Evolutionary conservation across 345 rosid genomes (phyloP).

Genomic region (Arabidopsis arenosa): DNA sequence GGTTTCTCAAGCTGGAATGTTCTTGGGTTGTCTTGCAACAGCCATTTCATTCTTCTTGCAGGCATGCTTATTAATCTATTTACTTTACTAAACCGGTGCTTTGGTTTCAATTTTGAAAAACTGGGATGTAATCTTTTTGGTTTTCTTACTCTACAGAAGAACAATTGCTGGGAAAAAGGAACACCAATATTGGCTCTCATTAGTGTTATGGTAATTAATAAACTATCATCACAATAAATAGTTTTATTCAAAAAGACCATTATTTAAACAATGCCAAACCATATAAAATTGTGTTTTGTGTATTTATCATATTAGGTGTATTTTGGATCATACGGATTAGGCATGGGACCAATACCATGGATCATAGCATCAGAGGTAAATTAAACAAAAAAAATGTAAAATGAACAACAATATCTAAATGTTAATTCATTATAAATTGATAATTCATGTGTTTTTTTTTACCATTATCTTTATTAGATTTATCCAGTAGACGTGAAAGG

Average conservation of each 20-base stretch:
- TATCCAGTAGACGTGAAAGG: constrained; percentile 63
- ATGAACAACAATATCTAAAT: neutral
- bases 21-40: constrained; percentile 71
- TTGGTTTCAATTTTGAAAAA: neutral
- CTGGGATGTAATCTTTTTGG: neutral
- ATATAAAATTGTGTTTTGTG: neutral
- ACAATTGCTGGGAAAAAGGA: constrained; percentile 46
- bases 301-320: constrained; percentile 37
- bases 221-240: constrained; percentile 9
- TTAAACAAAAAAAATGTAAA: neutral
- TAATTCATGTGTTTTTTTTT: neutral
- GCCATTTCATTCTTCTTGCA: constrained; percentile 62
- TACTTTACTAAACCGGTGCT: neutral
- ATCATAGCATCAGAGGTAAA: constrained; percentile 53
- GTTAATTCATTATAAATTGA: neutral
- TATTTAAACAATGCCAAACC: neutral
- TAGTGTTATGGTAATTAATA: constrained; percentile 43
- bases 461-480: constrained; percentile 35
- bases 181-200: constrained; percentile 44
- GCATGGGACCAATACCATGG: constrained; percentile 59
- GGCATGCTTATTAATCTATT: constrained; percentile 44
- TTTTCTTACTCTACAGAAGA: constrained; percentile 50
- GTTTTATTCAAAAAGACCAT: neutral
- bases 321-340: constrained; percentile 48
- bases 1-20: constrained; percentile 81